Conservation (phyloP, 345 rosid species). For the Isatis tinctoria region DNA sequence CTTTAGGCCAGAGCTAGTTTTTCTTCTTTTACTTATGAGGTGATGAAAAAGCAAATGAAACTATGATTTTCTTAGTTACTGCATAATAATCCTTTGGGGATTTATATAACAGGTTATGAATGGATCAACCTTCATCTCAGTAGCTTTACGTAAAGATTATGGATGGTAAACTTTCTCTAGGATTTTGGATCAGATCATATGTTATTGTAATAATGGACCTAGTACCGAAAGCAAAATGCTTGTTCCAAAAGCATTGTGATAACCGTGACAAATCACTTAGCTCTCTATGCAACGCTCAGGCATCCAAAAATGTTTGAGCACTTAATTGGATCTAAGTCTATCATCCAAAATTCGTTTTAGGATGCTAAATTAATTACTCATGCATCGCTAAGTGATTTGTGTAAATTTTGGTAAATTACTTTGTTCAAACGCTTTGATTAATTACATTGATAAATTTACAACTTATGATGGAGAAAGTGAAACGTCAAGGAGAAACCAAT, state of each 20-base stretch:
- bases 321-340: neutral
- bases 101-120: neutral
- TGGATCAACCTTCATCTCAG: neutral
- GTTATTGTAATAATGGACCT: neutral
- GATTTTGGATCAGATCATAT: no score
- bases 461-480: neutral
- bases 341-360: neutral
- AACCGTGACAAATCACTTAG: no score
- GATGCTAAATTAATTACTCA: neutral
- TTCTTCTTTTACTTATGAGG: neutral
- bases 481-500: neutral
- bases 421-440: neutral
- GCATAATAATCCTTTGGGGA: neutral
- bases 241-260: neutral
- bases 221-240: neutral
- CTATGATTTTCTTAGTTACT: neutral
- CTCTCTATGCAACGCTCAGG: neutral
- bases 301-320: neutral
- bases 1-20: constrained; percentile 8
- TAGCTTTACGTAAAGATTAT: neutral
- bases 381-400: neutral
- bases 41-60: neutral
- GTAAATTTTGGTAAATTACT: neutral
- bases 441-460: neutral
- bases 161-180: no score